Percentiles rank a stretch among this genome's conserved stretches.
Evolutionary conservation across 805 yeast genomes (phyloP).

Genomic region (Saccharomycopsis oosterbeekiorum): DNA sequence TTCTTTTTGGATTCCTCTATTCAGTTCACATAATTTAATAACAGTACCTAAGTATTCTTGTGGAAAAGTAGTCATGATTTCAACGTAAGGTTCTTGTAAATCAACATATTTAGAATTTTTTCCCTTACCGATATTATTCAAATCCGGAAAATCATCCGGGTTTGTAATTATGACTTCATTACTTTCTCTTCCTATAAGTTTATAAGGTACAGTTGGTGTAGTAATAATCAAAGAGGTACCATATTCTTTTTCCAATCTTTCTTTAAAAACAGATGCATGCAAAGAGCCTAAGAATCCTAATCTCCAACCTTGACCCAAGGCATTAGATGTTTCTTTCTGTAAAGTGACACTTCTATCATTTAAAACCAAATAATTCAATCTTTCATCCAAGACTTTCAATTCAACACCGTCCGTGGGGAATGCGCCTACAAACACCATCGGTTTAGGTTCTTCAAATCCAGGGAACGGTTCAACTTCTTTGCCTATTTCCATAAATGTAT

Average conservation of each 20-base stretch:
- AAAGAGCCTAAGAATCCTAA: conserved; percentile 88
- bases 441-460: conserved; percentile 94
- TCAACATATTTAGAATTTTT: conserved; percentile 39
- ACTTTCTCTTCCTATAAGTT: conserved; percentile 60
- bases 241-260: conserved; percentile 84
- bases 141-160: conserved; percentile 87
- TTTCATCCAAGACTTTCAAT: conserved; percentile 81
- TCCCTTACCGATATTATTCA: conserved; percentile 26
- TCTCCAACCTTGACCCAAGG: conserved; percentile 97
- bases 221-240: conserved; percentile 89
- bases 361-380: conserved; percentile 75
- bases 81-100: conserved; percentile 78
- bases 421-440: conserved; percentile 98
- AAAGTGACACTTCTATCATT: conserved; percentile 88
- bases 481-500: conserved; percentile 64
- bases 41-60: conserved; percentile 82
- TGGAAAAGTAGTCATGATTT: conserved; percentile 84
- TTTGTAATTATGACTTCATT: conserved; percentile 60
- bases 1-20: conserved; percentile 76
- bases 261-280: conserved; percentile 92
- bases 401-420: conserved; percentile 94
- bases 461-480: conserved; percentile 65
- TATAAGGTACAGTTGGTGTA: conserved; percentile 93
- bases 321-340: conserved; percentile 85
- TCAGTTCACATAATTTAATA: conserved; percentile 74